Evolutionary conservation across 2,329 filamentous ascomycete genomes (phyloP), one percentile per base, ranked within the genome.

Genomic region (Teratosphaeria destructans): DNA sequence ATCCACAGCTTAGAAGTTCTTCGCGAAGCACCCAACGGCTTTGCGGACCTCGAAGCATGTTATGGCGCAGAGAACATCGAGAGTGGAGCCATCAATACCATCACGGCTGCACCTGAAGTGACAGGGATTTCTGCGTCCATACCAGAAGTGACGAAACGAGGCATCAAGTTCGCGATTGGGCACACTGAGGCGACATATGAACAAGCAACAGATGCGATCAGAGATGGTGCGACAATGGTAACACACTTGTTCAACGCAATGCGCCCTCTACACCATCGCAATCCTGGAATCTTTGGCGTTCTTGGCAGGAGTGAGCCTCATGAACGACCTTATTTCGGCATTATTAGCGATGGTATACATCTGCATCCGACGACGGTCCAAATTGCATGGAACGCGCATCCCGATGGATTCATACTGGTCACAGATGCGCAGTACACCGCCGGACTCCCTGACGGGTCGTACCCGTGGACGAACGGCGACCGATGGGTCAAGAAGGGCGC

Each of bases 241-340:
- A 96, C 91, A 0, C 91, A 96, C 70, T 80, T 96, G 1, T 96
- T 95, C 82, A 96, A 96, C 72, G 91, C 91, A 29, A 96, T 96
- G 91, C 82, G 86, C 0, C 90, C 90, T 14, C 83, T 95, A 56
- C 89, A 94, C 73, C 90, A 96, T 78, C 87, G 92, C 60, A 91
- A 96, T 73, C 91, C 92, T 0, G 91, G 91, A 43, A 85, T 96
- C 66, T 95, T 95, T 71, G 92, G 92, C 32, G 84, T 95, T 0
- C 77, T 96, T 14, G 90, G 91, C 61, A 82, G 82, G 62, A 58
- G 69, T 72, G 75, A 67, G 58, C 65, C 71, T 62, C 62, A 70
- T 59, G 12, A 75, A 72, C 80, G 86, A 57, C 91, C 91, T 0
- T 96, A 82, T 73, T 96, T 93, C 72, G 92, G 92, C 60, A 83